phyloP scores from a whole-genome alignment of 805 yeast species.

The Schwanniomyces polymorphus region DNA sequence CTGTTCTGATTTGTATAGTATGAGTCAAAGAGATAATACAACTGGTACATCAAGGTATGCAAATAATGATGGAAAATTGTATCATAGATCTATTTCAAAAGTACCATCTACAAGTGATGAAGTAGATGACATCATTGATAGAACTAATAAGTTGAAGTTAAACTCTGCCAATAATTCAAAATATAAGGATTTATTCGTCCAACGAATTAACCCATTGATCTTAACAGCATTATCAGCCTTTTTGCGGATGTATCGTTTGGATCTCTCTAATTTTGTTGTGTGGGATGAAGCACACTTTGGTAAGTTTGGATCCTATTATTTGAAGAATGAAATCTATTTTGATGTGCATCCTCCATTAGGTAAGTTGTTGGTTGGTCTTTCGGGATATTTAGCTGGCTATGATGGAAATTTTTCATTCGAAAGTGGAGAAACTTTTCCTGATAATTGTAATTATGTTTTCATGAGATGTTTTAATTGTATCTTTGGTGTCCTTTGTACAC shows the following conservation, averaged over 20 bases:
- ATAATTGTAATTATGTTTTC: constrained; percentile 69
- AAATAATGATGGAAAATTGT: background rate
- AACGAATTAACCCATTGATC: constrained; percentile 26
- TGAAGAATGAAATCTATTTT: constrained; percentile 85
- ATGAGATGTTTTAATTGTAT: constrained; percentile 89
- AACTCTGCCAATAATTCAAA: constrained; percentile 1
- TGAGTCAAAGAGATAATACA: background rate
- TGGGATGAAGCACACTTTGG: constrained; percentile 99
- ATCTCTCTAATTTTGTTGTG: constrained; percentile 72
- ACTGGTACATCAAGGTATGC: constrained; percentile 1
- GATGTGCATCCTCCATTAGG: constrained; percentile 99
- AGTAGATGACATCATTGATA: constrained; percentile 19
- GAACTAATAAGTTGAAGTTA: constrained; percentile 18
- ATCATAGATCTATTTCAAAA: background rate
- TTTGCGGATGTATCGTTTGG: constrained; percentile 74
- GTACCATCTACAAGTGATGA: constrained; percentile 6
- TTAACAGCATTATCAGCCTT: constrained; percentile 36
- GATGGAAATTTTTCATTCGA: constrained; percentile 90
- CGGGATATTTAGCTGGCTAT: constrained; percentile 84
- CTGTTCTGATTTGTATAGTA: background rate
- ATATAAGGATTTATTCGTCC: constrained; percentile 6
- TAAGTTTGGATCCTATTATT: constrained; percentile 89
- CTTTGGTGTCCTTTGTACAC: constrained; percentile 82
- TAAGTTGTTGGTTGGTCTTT: constrained; percentile 84
- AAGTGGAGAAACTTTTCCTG: constrained; percentile 77